Conservation (phyloP, 495 filamentous ascomycete genomes). For the Hypoxylon cercidicola region DNA sequence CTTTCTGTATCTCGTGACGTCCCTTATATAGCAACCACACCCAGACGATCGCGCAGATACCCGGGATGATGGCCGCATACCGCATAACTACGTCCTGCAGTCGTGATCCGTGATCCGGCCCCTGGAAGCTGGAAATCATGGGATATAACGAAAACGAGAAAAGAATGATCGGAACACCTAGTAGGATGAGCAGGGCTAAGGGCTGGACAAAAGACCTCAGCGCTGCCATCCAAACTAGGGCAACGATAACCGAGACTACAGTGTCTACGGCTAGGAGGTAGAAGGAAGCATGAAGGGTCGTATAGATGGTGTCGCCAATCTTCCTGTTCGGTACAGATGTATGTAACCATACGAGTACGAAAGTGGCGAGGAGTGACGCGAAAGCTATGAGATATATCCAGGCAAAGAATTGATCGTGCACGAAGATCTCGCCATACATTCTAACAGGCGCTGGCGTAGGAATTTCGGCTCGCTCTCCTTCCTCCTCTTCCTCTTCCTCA, state of each 20-base stretch:
- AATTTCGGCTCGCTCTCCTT: constrained; percentile 36
- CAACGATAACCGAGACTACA: constrained; percentile 85
- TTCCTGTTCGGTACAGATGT: constrained; percentile 74
- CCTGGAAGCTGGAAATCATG: constrained; percentile 88
- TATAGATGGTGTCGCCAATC: constrained; percentile 91
- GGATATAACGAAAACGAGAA: constrained; percentile 91
- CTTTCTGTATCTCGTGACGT: constrained; percentile 79
- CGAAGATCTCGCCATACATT: constrained; percentile 60
- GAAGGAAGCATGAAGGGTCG: constrained; percentile 84
- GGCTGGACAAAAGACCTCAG: constrained; percentile 85
- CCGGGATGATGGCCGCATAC: constrained; percentile 82
- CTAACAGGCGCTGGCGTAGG: constrained; percentile 38
- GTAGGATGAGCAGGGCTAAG: constrained; percentile 78
- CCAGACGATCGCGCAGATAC: constrained; percentile 79
- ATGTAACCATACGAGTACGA: constrained; percentile 87
- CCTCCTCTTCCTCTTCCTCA: constrained; percentile 45
- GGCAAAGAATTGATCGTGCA: constrained; percentile 91
- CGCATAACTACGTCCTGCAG: constrained; percentile 91
- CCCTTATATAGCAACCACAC: constrained; percentile 80
- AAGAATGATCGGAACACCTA: constrained; percentile 86
- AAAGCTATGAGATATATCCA: constrained; percentile 87
- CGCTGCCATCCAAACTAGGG: constrained; percentile 89
- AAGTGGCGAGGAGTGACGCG: constrained; percentile 84
- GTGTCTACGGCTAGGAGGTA: constrained; percentile 91
- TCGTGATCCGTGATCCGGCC: constrained; percentile 71